A percentile compares a stretch with the other conserved stretches of the same genome.
These are phyloP conservation scores for Alloascoidea africana DNA, from an alignment of 805 yeast species.

Conservation along the genomic window DNA sequence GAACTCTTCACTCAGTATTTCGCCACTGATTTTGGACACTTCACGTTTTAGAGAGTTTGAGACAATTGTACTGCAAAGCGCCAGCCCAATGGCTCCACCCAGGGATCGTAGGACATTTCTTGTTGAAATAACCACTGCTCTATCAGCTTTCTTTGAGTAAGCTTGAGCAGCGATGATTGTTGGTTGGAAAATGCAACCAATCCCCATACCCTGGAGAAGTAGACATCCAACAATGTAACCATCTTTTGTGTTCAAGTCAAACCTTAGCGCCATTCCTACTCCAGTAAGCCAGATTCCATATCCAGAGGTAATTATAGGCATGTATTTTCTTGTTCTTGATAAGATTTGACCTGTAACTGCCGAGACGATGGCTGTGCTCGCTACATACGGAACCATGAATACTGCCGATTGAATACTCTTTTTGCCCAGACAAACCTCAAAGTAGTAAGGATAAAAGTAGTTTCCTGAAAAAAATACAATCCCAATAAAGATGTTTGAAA, in stretches of 20 bases:
- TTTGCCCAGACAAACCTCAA: conserved; percentile 28
- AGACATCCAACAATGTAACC: conserved; percentile 22
- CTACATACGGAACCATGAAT: conserved; percentile 27
- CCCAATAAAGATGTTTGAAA: conserved; percentile 31
- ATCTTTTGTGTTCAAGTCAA: conserved; percentile 17
- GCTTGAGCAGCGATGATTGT: conserved; percentile 41
- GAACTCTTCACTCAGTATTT: too few relatives aligned
- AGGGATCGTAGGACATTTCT: conserved; percentile 41
- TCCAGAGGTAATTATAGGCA: conserved; percentile 25
- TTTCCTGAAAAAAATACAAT: conserved; percentile 28
- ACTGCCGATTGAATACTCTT: conserved; percentile 24
- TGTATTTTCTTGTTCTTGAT: conserved; percentile 26
- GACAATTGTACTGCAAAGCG: conserved; percentile 18
- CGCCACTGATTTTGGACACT: too few relatives aligned
- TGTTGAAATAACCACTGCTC: conserved; percentile 43
- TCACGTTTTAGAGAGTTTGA: too few relatives aligned
- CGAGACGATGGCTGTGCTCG: conserved; percentile 27
- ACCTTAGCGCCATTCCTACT: conserved; percentile 21
- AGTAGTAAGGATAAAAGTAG: conserved; percentile 34
- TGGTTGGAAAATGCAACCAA: conserved; percentile 39
- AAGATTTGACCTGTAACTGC: conserved; percentile 29
- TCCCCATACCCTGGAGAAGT: conserved; percentile 24
- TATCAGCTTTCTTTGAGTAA: conserved; percentile 30
- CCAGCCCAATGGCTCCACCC: conserved; percentile 50
- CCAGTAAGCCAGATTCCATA: conserved; percentile 27